Percentiles rank a stretch among this genome's conserved stretches.
Evolutionary conservation across 768 basidiomycete species (phyloP).

Genomic region (Leucocoprinus sp.): DNA sequence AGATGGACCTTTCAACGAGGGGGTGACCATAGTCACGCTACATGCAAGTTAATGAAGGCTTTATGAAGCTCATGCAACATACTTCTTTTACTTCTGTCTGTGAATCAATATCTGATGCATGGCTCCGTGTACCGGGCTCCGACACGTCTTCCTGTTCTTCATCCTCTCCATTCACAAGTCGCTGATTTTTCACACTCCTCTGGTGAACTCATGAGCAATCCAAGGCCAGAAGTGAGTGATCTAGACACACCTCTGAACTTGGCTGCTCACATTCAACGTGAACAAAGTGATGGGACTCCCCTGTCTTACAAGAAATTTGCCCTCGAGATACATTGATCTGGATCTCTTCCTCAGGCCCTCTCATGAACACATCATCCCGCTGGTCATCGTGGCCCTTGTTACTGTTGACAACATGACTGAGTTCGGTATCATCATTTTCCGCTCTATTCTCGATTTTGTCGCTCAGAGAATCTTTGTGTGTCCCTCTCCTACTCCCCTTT

Average conservation of each 20-base stretch:
- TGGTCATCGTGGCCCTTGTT: conserved; percentile 6
- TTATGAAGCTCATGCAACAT: background rate
- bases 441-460: conserved; percentile 1
- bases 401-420: conserved; percentile 1
- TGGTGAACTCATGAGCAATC: background rate
- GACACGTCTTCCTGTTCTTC: background rate
- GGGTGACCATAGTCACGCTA: conserved; percentile 8
- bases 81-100: background rate
- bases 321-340: conserved; percentile 23
- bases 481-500: background rate
- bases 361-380: conserved; percentile 10
- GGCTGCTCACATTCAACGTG: conserved; percentile 20
- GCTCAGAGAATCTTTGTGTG: background rate
- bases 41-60: background rate
- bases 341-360: conserved; percentile 14
- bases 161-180: background rate
- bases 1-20: conserved; percentile 16
- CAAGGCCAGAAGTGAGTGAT: background rate
- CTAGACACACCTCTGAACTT: conserved; percentile 2
- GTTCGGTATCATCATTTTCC: conserved; percentile 3
- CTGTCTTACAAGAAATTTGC: conserved; percentile 25
- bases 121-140: conserved; percentile 3
- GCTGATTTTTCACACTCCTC: conserved; percentile 3
- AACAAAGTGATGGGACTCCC: conserved; percentile 21
- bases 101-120: conserved; percentile 3